These are phyloP conservation scores for Clonostachys byssicola DNA, from an alignment of 2,329 filamentous ascomycete genomes.

Conservation along the genomic window DNA sequence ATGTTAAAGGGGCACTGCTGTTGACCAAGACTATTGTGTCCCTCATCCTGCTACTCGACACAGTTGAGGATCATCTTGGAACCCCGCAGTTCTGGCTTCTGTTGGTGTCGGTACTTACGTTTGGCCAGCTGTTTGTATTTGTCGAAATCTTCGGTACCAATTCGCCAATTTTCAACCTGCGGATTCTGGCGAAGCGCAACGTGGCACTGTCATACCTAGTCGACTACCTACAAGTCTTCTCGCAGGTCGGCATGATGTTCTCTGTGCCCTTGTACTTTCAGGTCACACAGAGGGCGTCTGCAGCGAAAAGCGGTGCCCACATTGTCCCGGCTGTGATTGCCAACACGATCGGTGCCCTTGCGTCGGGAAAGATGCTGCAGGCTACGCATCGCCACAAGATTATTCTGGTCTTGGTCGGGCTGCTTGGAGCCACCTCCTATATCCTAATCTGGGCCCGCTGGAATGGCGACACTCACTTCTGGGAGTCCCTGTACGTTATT, in stretches of 20 bases:
- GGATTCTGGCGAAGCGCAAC: slow-evolving; percentile 64
- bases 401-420: slow-evolving; percentile 54
- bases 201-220: slow-evolving; percentile 65
- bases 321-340: slow-evolving; percentile 57
- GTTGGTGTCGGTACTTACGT: slow-evolving; percentile 42
- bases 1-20: slow-evolving; percentile 68
- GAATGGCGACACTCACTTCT: slow-evolving; percentile 52
- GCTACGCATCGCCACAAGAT: slow-evolving; percentile 37
- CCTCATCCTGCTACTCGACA: slow-evolving; percentile 67
- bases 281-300: slow-evolving; percentile 60
- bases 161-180: slow-evolving; percentile 71
- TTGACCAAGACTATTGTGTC: slow-evolving; percentile 63
- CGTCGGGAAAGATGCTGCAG: too few relatives aligned
- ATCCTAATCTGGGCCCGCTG: slow-evolving; percentile 49
- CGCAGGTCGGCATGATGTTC: slow-evolving; percentile 55
- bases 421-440: slow-evolving; percentile 46
- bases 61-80: slow-evolving; percentile 62
- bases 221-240: slow-evolving; percentile 69
- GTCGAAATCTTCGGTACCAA: slow-evolving; percentile 64
- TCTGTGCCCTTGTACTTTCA: slow-evolving; percentile 64
- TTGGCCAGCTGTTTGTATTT: slow-evolving; percentile 43
- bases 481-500: slow-evolving; percentile 55
- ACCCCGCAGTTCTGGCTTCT: slow-evolving; percentile 58
- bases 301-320: slow-evolving; percentile 52
- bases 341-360: slow-evolving; percentile 60